Conservation (phyloP, 2,329 filamentous ascomycete genomes). For the Aspergillus sclerotialis region DNA sequence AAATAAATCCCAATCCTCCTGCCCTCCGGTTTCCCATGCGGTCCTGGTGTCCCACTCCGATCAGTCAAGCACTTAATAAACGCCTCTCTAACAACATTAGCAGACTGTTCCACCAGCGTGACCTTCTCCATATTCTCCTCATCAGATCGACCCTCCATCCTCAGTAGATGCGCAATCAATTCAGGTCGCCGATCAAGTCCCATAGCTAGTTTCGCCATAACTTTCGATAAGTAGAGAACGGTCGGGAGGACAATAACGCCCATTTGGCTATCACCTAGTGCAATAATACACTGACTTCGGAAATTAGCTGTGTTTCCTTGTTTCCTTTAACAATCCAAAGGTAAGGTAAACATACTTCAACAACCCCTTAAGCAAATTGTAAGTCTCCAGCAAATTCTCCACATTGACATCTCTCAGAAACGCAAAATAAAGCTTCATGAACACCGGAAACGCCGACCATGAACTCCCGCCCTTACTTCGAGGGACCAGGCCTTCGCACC, state of each 20-base stretch:
- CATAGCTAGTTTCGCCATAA: slow-evolving; percentile 76
- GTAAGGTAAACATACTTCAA: slow-evolving; percentile 55
- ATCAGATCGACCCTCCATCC: slow-evolving; percentile 34
- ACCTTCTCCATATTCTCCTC: slow-evolving; percentile 62
- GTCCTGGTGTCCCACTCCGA: slow-evolving; percentile 56
- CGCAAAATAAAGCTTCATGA: slow-evolving; percentile 72
- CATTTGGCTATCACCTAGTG: slow-evolving; percentile 70
- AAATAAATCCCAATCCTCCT: slow-evolving; percentile 85
- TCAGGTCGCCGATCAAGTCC: slow-evolving; percentile 74
- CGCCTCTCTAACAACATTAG: slow-evolving; percentile 81
- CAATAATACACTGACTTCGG: slow-evolving; percentile 69
- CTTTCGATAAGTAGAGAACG: slow-evolving; percentile 72
- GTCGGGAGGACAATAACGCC: slow-evolving; percentile 78
- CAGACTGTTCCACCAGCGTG: slow-evolving; percentile 78
- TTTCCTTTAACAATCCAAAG: neutral
- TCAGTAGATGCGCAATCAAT: slow-evolving; percentile 59
- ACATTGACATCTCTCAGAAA: slow-evolving; percentile 78
- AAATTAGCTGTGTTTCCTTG: slow-evolving; percentile 2
- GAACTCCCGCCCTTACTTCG: slow-evolving; percentile 58
- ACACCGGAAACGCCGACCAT: slow-evolving; percentile 71
- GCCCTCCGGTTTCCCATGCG: slow-evolving; percentile 63
- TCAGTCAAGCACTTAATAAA: slow-evolving; percentile 88
- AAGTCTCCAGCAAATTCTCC: slow-evolving; percentile 66
- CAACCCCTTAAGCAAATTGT: slow-evolving; percentile 65
- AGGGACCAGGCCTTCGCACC: slow-evolving; percentile 59